Base-by-base conservation (phyloP, 2,329 filamentous ascomycete genomes). In the Claviceps pusilla region DNA sequence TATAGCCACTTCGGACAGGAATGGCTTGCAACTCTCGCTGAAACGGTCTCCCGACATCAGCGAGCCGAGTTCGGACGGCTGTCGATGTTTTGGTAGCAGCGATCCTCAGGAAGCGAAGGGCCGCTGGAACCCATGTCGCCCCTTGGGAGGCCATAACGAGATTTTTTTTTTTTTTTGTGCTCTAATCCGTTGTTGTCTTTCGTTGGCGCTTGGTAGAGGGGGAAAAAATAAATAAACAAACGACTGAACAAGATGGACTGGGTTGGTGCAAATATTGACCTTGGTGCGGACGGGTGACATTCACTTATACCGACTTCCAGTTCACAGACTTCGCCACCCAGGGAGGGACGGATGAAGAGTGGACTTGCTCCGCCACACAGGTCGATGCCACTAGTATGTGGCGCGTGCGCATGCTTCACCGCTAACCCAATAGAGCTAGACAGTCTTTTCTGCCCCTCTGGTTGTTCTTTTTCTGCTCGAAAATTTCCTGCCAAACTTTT, bases 71-170 rank as follows among this genome's bases (percentile, higher is more conserved):
- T 59, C 76, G 75, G 55, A 82, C 67, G 59, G 73, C 68, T 59
- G 75, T 74, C 56, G 73, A 72, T 62, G 76, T 73, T 62, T 73
- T 76, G 51, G 69, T 68, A 64, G 76, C 69, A 64, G 77, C 74
- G 60, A 70, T 71, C 64, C 76, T 74, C 62, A 80, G 69, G 61
- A 77, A 68, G 66, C 76, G 76, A 65, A 79, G 68, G 69, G 76
- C 74, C 65, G 72, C 70, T 56, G 77, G 75, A 63, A 73, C 78
- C 77, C 74, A 79, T 66, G 79, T 71, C 69, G 75, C 76, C 72
- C 76, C 76, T 65, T 69, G 66, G 65, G 76, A 74, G 69, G 73
- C 73, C 78, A 82, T 82, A 59, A 59, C 74, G 66, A 47, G 2
- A 24, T 24, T 24, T 24, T 24, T 24, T 24, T 24, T 24, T 12